These are phyloP conservation scores for Dioszegia aurantiaca DNA, from an alignment of 768 basidiomycete genomes.

Conservation along the genomic window DNA sequence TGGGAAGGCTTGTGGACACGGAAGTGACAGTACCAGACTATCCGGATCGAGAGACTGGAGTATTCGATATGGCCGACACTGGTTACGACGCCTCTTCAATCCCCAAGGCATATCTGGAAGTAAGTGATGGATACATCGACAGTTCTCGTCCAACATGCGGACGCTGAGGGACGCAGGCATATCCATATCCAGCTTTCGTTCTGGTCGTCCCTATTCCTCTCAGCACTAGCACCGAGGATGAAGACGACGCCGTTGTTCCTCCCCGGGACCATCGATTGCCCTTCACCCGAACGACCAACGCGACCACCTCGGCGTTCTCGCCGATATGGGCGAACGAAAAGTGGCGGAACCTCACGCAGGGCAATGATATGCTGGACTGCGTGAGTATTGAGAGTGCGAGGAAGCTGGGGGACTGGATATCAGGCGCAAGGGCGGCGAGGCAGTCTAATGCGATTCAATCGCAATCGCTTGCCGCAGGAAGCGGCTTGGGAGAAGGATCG, in stretches of 20 bases:
- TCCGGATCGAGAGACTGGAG: too few species aligned
- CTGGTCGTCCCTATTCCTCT: conserved; percentile 27
- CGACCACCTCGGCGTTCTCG: conserved; percentile 23
- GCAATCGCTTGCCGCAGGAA: background rate
- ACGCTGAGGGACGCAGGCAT: conserved; percentile 14
- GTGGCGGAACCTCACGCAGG: conserved; percentile 32
- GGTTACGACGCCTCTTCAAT: background rate
- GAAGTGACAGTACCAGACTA: too few species aligned
- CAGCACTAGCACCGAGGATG: conserved; percentile 12
- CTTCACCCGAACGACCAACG: conserved; percentile 24
- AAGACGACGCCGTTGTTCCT: conserved; percentile 21
- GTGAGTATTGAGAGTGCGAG: conserved; percentile 33
- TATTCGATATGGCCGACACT: background rate
- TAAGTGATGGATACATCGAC: too few species aligned
- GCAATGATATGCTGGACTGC: conserved; percentile 35
- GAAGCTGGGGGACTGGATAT: conserved; percentile 43
- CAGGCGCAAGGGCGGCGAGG: conserved; percentile 26
- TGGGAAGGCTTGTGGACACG: too few species aligned
- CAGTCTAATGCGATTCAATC: background rate
- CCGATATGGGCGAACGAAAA: conserved; percentile 38
- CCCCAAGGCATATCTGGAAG: conserved; percentile 29
- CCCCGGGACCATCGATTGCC: conserved; percentile 18
- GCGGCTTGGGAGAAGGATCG: background rate
- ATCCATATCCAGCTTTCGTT: conserved; percentile 37
- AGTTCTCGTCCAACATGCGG: too few species aligned